Percentiles rank a stretch among this genome's conserved stretches.
Conservation (phyloP, 345 rosid species). For the Eucalyptus globulus region DNA sequence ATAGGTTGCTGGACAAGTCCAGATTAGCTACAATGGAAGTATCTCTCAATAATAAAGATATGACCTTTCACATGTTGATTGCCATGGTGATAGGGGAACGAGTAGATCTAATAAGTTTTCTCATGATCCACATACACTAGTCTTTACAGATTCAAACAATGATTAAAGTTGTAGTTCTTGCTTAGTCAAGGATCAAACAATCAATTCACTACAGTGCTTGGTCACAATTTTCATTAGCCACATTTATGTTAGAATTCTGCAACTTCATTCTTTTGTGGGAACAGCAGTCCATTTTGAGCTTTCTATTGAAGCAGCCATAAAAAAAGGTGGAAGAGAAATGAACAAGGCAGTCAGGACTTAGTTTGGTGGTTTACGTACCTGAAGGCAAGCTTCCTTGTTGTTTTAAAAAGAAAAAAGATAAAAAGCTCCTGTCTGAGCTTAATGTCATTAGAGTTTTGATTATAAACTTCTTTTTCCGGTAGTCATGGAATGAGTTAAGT, state of each 20-base stretch:
- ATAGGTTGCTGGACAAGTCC: not conserved
- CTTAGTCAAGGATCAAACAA: not conserved
- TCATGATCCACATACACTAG: not conserved
- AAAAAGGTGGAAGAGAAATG: not conserved
- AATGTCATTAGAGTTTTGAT: not conserved
- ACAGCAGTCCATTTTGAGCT: not conserved
- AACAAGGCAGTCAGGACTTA: not conserved
- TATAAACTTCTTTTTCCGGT: not conserved
- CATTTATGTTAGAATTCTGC: not conserved
- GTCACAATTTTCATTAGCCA: not conserved
- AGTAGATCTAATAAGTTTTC: not conserved
- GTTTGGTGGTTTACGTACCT: not conserved
- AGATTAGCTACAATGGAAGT: not conserved
- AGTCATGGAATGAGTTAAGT: not conserved
- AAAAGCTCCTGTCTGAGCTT: not conserved
- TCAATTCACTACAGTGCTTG: not conserved
- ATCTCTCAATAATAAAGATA: not conserved
- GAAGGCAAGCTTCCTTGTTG: not conserved
- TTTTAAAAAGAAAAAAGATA: not conserved
- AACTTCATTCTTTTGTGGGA: not conserved
- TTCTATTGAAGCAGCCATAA: not conserved
- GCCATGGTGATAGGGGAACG: not conserved
- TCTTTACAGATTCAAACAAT: not conserved
- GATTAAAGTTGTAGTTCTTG: not conserved
- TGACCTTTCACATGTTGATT: not conserved